Percentiles rank a stretch among this genome's conserved stretches.
phyloP scores from a whole-genome alignment of 306 rosid genomes.

The Astragalus glycyphyllos region DNA sequence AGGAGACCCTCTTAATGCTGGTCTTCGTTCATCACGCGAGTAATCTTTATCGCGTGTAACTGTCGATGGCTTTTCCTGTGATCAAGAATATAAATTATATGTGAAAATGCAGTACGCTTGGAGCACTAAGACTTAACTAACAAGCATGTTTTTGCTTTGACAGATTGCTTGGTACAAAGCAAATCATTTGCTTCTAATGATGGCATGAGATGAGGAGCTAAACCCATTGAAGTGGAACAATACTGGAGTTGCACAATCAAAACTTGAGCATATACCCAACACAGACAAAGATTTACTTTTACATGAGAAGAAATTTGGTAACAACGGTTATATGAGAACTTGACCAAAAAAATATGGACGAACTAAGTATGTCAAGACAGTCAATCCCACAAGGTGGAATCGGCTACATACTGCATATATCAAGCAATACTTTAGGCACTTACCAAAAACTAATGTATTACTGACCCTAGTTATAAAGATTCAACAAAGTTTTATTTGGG shows the following conservation, averaged over 20 bases:
- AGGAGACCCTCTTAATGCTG: conserved; percentile 72
- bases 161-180: conserved; percentile 2
- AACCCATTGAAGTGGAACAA: conserved; percentile 1
- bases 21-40: conserved; percentile 66
- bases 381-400: neutral
- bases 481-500: neutral
- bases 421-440: conserved; percentile 6
- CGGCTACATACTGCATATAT: conserved; percentile 6
- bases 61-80: conserved; percentile 82
- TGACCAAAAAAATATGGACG: neutral
- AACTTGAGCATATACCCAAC: neutral
- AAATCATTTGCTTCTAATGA: conserved; percentile 18
- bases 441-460: conserved; percentile 3
- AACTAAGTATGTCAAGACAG: neutral
- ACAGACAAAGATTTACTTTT: conserved; percentile 14
- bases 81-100: conserved; percentile 48
- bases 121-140: conserved; percentile 35
- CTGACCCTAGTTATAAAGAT: conserved; percentile 1
- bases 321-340: neutral
- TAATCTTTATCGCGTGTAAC: conserved; percentile 62
- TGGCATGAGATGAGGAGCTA: conserved; percentile 14
- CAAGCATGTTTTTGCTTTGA: neutral
- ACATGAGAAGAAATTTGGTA: conserved; percentile 13
- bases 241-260: conserved; percentile 2
- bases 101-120: conserved; percentile 36